Percentiles rank a stretch among this genome's conserved stretches.
Evolutionary conservation across 2,329 filamentous ascomycete genomes (phyloP).

Genomic region (Hymenoscyphus repandus): DNA sequence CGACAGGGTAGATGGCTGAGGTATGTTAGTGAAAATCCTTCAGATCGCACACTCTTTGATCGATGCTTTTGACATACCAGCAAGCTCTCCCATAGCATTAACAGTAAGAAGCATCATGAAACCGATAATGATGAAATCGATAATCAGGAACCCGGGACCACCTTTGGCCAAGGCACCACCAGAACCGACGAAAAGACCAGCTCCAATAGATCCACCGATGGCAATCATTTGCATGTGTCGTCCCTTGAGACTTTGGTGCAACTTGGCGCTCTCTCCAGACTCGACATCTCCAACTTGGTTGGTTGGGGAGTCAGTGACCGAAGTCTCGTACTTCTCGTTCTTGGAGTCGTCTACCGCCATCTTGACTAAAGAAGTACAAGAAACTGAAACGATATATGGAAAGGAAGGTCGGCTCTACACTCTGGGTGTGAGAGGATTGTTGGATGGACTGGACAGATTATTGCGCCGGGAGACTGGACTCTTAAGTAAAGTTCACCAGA

Average conservation of each 20-base stretch:
- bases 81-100: conserved; percentile 86
- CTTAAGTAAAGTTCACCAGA: no score
- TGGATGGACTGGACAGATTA: background rate
- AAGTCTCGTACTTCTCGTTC: conserved; percentile 7
- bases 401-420: conserved; percentile 14
- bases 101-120: conserved; percentile 56
- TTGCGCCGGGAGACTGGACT: background rate
- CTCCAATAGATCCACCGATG: conserved; percentile 45
- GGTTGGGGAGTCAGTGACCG: background rate
- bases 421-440: conserved; percentile 7
- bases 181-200: conserved; percentile 45
- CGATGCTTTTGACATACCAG: conserved; percentile 59
- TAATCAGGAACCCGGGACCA: conserved; percentile 68
- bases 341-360: conserved; percentile 16
- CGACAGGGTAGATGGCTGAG: conserved; percentile 72
- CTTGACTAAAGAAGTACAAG: background rate
- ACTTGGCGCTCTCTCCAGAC: conserved; percentile 26
- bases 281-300: conserved; percentile 18
- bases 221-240: conserved; percentile 49
- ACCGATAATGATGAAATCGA: conserved; percentile 75
- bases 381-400: background rate
- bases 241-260: conserved; percentile 38
- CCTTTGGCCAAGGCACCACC: conserved; percentile 38
- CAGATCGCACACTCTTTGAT: background rate
- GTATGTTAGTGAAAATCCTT: background rate